Evolutionary conservation across 73 alveolate species (phyloP).

Genomic region (Tetrahymena elliotti): DNA sequence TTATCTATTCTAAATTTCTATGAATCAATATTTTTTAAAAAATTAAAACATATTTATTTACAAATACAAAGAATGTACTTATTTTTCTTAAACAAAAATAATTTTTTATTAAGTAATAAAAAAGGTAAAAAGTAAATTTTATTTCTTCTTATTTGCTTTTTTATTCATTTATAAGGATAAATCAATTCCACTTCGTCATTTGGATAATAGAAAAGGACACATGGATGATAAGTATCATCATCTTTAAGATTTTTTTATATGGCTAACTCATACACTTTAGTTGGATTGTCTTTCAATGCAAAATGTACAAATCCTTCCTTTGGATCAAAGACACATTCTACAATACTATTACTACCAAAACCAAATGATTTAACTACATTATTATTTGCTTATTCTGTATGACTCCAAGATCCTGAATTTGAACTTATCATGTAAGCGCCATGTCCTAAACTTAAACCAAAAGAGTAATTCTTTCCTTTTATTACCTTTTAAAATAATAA

Average conservation of each 20-base stretch:
- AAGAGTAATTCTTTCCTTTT: not conserved
- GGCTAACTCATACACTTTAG: not conserved
- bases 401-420: conserved; percentile 34
- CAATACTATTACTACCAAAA: conserved; percentile 10
- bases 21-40: too few species aligned
- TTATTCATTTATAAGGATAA: conserved; percentile 2
- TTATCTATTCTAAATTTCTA: too few species aligned
- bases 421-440: not conserved
- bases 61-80: not conserved
- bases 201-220: conserved; percentile 44
- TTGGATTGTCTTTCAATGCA: not conserved
- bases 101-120: not conserved
- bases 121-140: not conserved
- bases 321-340: conserved; percentile 24
- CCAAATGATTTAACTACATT: conserved; percentile 35
- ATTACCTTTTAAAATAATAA: not conserved
- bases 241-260: conserved; percentile 5
- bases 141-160: not conserved
- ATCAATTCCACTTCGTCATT: conserved; percentile 38
- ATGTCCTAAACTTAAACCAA: not conserved
- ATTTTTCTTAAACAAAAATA: not conserved
- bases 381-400: conserved; percentile 3
- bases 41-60: too few species aligned
- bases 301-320: not conserved
- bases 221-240: conserved; percentile 8